Base-by-base conservation (phyloP, 495 filamentous ascomycete species). In the Penicillium daleae region DNA sequence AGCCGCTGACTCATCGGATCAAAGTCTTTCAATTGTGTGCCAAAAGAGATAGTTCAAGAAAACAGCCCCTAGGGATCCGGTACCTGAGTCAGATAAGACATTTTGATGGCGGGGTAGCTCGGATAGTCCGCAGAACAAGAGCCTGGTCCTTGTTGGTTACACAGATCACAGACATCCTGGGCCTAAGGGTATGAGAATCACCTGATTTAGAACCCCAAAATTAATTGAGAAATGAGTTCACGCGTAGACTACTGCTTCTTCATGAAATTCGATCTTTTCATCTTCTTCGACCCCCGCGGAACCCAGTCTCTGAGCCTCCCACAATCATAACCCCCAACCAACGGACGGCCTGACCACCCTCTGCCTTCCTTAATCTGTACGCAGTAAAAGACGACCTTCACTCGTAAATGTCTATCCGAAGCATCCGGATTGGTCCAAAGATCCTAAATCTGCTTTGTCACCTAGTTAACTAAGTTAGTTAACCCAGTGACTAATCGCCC, bases 341-440 rank as follows among this genome's bases (percentile, higher is more conserved):
- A 10, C 19, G n/a, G 19, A 44, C 22, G 19, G 40, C 7, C 40
- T 44, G 40, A 44, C 33, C 33, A 37, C 33, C 12, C 19, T 22
- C 2, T 40, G 4, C 15, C 15, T 4, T n/a, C 12, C 15, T 40
- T 6, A 4, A n/a, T 40, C 37, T 7, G 6, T 44, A 44, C 40
- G 19, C 19, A 21, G 40, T 22, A 5, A 21, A 6, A 19, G 8
- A 22, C 40, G 40, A 44, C 9, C 21, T 44, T 9, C 19, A 22
- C 53, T 64, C 57, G 53, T 67, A 62, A 69, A 63, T 57, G 0
- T 33, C 57, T 59, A 67, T 61, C 66, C 63, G 61, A 55, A 9
- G 33, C n/a, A 52, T 51, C 50, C 59, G 55, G 51, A 66, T 66
- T 68, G 65, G 58, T 37, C 32, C 9, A 39, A 21, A 29, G 29